Percentiles rank a stretch among this genome's conserved stretches.
These are phyloP conservation scores for Lodderomyces orthopsilosis DNA, from an alignment of 1,139 yeast species.

Conservation along the genomic window DNA sequence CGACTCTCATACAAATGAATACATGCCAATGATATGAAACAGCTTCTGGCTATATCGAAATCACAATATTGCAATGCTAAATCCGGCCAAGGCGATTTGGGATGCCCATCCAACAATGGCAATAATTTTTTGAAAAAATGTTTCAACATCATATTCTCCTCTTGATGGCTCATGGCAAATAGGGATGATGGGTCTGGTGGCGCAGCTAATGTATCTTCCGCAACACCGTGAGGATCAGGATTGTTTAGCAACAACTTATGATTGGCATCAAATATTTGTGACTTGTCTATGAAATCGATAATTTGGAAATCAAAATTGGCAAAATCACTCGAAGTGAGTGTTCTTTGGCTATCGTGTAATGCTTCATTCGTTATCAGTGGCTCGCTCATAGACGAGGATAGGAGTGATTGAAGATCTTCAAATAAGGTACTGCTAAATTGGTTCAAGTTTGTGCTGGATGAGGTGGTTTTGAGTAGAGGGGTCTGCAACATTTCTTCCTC, in stretches of 20 bases:
- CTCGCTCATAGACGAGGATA: slow-evolving; percentile 13
- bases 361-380: neutral
- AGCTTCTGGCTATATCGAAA: slow-evolving; percentile 52
- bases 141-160: slow-evolving; percentile 49
- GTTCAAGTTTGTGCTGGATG: slow-evolving; percentile 7
- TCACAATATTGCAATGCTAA: slow-evolving; percentile 53
- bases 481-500: neutral
- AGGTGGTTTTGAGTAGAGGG: neutral
- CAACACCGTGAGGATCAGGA: slow-evolving; percentile 3
- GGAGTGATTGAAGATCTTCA: slow-evolving; percentile 21
- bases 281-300: slow-evolving; percentile 16
- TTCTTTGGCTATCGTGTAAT: neutral
- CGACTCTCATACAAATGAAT: slow-evolving; percentile 50
- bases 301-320: slow-evolving; percentile 15
- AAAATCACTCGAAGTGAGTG: neutral
- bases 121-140: slow-evolving; percentile 52
- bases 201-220: slow-evolving; percentile 5
- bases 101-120: slow-evolving; percentile 54
- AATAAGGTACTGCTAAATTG: slow-evolving; percentile 16
- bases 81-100: slow-evolving; percentile 58
- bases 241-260: slow-evolving; percentile 8
- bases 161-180: slow-evolving; percentile 24
- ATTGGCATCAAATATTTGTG: slow-evolving; percentile 9
- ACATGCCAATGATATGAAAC: slow-evolving; percentile 52
- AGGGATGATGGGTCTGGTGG: slow-evolving; percentile 6